phyloP scores from a whole-genome alignment of 208 protist genomes.

The Ichthyophonus hoferi region DNA sequence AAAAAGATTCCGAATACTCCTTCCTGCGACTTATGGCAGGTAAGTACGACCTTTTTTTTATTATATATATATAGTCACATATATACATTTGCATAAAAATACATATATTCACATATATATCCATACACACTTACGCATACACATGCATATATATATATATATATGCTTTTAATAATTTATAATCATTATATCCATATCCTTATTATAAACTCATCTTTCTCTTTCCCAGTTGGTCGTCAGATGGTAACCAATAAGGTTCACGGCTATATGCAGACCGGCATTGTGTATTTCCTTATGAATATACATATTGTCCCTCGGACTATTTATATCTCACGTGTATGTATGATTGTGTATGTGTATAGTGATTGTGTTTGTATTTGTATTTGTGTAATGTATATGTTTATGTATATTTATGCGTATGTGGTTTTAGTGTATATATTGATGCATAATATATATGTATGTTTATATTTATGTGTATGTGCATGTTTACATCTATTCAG shows the following conservation, averaged over 20 bases:
- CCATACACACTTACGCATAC: conserved; percentile 10
- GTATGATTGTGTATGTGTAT: too few species aligned
- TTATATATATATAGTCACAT: not conserved
- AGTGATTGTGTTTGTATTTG: too few species aligned
- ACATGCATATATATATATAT: not conserved
- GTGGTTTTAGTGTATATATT: too few species aligned
- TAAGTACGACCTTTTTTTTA: not conserved
- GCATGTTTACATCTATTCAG: too few species aligned
- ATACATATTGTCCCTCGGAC: conserved; percentile 6
- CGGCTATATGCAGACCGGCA: conserved; percentile 16
- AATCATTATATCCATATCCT: not conserved
- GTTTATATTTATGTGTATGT: too few species aligned
- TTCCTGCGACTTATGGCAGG: conserved; percentile 17
- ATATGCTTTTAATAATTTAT: not conserved
- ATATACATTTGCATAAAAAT: not conserved
- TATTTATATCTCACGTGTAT: conserved; percentile 37
- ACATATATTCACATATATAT: not conserved
- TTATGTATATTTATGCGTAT: not conserved
- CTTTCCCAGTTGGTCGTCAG: not conserved
- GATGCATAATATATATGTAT: too few species aligned
- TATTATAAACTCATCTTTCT: not conserved
- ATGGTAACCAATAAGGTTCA: conserved; percentile 24
- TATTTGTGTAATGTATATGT: too few species aligned
- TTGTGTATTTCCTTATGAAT: conserved; percentile 43
- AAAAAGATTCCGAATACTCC: not conserved